Evolutionary conservation across 345 rosid genomes (phyloP).

Genomic region (Pugionium dolabratum): DNA sequence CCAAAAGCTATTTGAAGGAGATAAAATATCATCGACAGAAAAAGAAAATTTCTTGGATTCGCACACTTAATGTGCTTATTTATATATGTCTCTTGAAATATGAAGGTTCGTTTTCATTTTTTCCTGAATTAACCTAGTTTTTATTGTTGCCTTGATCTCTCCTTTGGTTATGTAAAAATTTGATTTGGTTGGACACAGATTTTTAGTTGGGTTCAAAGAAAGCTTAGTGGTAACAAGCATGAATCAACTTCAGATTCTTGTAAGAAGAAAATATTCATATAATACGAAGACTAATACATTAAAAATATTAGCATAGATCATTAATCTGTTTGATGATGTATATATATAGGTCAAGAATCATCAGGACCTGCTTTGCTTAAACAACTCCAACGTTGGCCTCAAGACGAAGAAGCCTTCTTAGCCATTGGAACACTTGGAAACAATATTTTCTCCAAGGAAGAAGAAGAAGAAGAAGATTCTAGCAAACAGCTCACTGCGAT

Average conservation of each 20-base stretch:
- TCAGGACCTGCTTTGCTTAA: conserved; percentile 44
- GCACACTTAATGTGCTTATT: conserved; percentile 14
- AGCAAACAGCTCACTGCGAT: conserved; percentile 27
- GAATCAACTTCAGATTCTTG: conserved; percentile 37
- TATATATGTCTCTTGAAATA: conserved; percentile 22
- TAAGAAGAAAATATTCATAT: conserved; percentile 34
- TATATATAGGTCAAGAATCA: conserved; percentile 33
- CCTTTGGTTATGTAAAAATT: neutral
- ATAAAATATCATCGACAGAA: conserved; percentile 35
- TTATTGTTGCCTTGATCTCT: conserved; percentile 9
- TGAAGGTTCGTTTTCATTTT: conserved; percentile 37
- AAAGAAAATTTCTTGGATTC: conserved; percentile 37
- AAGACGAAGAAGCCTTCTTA: conserved; percentile 50
- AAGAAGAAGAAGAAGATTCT: conserved; percentile 22
- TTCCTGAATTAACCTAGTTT: neutral
- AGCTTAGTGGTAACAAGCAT: conserved; percentile 43
- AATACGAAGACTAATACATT: neutral
- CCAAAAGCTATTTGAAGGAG: conserved; percentile 26
- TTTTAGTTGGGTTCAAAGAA: conserved; percentile 74
- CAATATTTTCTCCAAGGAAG: conserved; percentile 39
- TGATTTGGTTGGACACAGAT: conserved; percentile 45
- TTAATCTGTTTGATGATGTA: conserved; percentile 31
- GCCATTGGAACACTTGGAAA: conserved; percentile 86
- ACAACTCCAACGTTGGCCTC: conserved; percentile 69
- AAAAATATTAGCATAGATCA: conserved; percentile 8